Evolutionary conservation across 352 stramenopile species (phyloP).

Genomic region (Globisporangium polare): DNA sequence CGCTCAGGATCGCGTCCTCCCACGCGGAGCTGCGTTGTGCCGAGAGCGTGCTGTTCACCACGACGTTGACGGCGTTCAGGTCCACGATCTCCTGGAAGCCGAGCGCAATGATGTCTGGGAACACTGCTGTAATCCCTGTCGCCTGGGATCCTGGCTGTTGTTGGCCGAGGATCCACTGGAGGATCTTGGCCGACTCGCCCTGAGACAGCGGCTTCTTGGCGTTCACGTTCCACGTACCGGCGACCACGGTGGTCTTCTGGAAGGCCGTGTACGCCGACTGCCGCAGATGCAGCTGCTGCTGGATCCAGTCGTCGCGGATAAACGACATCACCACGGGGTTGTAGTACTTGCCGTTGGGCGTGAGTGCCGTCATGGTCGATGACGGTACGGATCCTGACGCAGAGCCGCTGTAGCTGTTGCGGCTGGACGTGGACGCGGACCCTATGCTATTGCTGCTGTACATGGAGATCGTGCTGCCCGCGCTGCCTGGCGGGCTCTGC

Average conservation of each 20-base stretch:
- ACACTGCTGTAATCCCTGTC: background rate
- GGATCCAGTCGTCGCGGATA: constrained; percentile 87
- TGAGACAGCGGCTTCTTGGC: constrained; percentile 95
- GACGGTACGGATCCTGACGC: background rate
- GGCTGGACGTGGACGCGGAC: background rate
- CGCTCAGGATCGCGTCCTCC: constrained; percentile 86
- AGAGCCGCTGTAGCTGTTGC: constrained; percentile 1
- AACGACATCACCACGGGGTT: constrained; percentile 82
- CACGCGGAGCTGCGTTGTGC: constrained; percentile 86
- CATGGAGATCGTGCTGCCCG: constrained; percentile 7
- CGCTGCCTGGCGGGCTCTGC: background rate
- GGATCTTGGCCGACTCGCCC: constrained; percentile 43
- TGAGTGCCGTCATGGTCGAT: constrained; percentile 8
- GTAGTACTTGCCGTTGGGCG: constrained; percentile 63
- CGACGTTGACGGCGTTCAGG: constrained; percentile 98
- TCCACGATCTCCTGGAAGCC: constrained; percentile 99
- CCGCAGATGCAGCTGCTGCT: constrained; percentile 63
- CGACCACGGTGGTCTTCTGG: constrained; percentile 52
- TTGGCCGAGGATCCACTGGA: constrained; percentile 50
- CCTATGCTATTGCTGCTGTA: constrained; percentile 2
- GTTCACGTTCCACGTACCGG: constrained; percentile 99
- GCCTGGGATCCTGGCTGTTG: background rate
- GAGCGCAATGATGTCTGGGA: constrained; percentile 66
- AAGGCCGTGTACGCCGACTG: constrained; percentile 66
- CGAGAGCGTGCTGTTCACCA: constrained; percentile 94